Percentiles rank a stretch among this genome's conserved stretches.
Conservation (phyloP, 192 early-diverging fungal species). For the Ambispora gerdemannii region DNA sequence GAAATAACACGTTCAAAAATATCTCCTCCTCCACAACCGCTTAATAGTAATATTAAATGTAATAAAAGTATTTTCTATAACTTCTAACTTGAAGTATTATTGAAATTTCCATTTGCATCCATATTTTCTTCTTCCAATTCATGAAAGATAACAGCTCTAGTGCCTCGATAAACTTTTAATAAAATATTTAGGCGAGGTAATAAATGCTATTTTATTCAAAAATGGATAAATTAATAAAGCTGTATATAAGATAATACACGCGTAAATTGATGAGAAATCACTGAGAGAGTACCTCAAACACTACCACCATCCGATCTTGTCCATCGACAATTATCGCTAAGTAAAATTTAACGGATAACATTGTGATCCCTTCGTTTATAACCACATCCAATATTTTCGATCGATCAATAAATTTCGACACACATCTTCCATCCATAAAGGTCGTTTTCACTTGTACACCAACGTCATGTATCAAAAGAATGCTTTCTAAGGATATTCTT, state of each 20-base stretch:
- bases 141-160: conserved; percentile 49
- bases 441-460: conserved; percentile 65
- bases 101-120: no score
- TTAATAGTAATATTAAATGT: no score
- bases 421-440: conserved; percentile 47
- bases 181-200: conserved; percentile 48
- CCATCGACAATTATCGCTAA: conserved; percentile 65
- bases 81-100: no score
- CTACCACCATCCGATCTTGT: conserved; percentile 61
- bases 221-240: no score
- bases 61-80: no score
- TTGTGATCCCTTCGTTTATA: conserved; percentile 75
- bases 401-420: conserved; percentile 61
- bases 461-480: conserved; percentile 64
- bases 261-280: no score
- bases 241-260: no score
- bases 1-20: no score
- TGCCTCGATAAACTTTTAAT: conserved; percentile 51
- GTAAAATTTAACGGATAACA: conserved; percentile 70
- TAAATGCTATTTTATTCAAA: conserved; percentile 39
- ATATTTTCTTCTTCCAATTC: conserved; percentile 41
- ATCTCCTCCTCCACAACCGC: no score
- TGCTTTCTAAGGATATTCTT: conserved; percentile 47
- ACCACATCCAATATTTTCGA: conserved; percentile 64
- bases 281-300: conserved; percentile 63